A percentile compares a stretch with the other conserved stretches of the same genome.
These are phyloP conservation scores for Penicillium fuscoglaucum DNA, from an alignment of 2,329 filamentous ascomycete genomes.

Conservation along the genomic window DNA sequence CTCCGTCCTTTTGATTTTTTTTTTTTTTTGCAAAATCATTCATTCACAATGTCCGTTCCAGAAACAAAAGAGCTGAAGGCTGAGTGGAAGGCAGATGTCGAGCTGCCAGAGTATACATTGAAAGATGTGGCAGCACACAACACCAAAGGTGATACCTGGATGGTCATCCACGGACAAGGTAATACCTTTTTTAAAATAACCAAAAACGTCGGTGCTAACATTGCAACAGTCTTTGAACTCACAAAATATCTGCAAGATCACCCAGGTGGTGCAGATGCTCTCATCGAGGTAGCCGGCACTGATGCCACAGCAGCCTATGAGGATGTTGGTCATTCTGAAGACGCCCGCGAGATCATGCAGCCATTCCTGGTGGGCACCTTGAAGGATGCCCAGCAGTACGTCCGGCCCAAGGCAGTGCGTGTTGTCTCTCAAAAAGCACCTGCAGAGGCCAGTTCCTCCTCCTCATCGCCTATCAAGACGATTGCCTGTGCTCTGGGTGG, in stretches of 20 bases:
- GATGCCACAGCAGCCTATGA: conserved; percentile 48
- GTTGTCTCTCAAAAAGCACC: conserved; percentile 18
- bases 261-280: conserved; percentile 48
- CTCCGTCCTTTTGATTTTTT: neutral
- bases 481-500: conserved; percentile 9
- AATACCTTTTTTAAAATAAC: conserved; percentile 1
- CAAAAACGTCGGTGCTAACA: neutral
- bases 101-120: conserved; percentile 25
- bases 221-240: conserved; percentile 56
- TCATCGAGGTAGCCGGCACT: conserved; percentile 44
- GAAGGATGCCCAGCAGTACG: conserved; percentile 26
- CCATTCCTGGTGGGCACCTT: conserved; percentile 40
- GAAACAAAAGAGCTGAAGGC: conserved; percentile 18
- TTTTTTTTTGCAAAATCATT: neutral
- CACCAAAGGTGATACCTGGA: conserved; percentile 52
- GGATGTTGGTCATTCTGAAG: conserved; percentile 50
- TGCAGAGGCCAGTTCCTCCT: conserved; percentile 10
- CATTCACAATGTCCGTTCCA: conserved; percentile 11
- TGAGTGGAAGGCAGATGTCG: conserved; percentile 18
- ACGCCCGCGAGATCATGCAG: conserved; percentile 46
- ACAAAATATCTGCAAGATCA: conserved; percentile 61
- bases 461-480: conserved; percentile 29
- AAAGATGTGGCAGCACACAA: conserved; percentile 52
- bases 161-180: conserved; percentile 59
- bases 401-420: conserved; percentile 21